phyloP scores from a whole-genome alignment of 2,329 filamentous ascomycete genomes.

The Ophiostoma pallidulum region DNA sequence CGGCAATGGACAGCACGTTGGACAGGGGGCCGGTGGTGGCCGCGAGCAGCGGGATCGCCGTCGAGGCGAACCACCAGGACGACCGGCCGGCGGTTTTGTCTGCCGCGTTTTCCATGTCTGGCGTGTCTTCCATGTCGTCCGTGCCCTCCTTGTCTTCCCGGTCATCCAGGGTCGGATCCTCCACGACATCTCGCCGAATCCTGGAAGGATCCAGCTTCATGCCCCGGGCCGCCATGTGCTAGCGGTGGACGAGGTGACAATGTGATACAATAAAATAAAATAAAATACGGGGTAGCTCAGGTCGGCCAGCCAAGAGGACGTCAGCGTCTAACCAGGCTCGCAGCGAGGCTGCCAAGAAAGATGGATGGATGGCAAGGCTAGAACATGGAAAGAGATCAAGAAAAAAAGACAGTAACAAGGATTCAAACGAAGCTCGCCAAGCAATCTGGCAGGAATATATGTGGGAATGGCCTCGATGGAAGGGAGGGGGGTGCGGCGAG shows the following conservation, averaged over 20 bases:
- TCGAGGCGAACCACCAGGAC: conserved; percentile 31
- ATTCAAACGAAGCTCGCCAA: no score
- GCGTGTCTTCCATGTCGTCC: background rate
- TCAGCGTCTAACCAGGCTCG: no score
- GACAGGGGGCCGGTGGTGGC: conserved; percentile 62
- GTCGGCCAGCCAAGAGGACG: no score
- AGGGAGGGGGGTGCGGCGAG: no score
- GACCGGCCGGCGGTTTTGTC: conserved; percentile 18
- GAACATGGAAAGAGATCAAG: no score
- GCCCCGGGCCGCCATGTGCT: background rate
- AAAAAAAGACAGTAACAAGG: no score
- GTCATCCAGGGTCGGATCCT: background rate
- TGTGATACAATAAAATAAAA: background rate
- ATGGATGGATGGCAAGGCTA: no score
- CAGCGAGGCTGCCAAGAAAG: no score
- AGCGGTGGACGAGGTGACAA: background rate
- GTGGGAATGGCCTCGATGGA: no score
- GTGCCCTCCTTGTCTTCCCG: background rate
- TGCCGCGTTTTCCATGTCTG: background rate
- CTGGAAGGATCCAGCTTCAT: background rate
- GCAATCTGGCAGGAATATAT: no score
- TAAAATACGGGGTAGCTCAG: no score
- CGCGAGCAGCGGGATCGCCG: conserved; percentile 48
- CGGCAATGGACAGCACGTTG: conserved; percentile 59
- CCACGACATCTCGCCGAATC: no score